Evolutionary conservation across 2,329 filamentous ascomycete species (phyloP).

Genomic region (Lecanicillium sp.): DNA sequence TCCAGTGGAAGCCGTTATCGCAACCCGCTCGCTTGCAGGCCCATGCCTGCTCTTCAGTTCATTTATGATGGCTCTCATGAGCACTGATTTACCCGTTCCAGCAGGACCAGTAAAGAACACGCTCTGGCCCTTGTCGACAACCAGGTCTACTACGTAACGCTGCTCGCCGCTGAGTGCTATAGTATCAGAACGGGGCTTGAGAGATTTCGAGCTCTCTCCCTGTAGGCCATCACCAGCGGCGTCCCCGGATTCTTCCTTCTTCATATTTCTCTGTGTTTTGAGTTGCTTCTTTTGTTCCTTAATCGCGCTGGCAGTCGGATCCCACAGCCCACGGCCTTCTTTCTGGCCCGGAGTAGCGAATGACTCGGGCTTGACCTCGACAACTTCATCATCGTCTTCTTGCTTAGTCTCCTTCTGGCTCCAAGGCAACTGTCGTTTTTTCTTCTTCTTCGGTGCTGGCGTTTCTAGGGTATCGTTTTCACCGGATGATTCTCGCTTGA

Average conservation of each 20-base stretch:
- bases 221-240: not conserved
- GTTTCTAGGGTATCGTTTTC: slow-evolving; percentile 44
- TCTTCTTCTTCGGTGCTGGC: too few relatives aligned
- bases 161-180: slow-evolving; percentile 83
- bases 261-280: slow-evolving; percentile 41
- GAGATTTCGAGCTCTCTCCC: slow-evolving; percentile 24
- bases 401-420: slow-evolving; percentile 29
- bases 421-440: slow-evolving; percentile 55
- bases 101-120: slow-evolving; percentile 98
- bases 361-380: not conserved
- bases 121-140: slow-evolving; percentile 71
- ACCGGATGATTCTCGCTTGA: slow-evolving; percentile 35
- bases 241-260: slow-evolving; percentile 30
- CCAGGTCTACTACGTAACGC: slow-evolving; percentile 70
- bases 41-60: slow-evolving; percentile 69
- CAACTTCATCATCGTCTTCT: slow-evolving; percentile 16
- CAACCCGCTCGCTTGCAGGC: slow-evolving; percentile 70
- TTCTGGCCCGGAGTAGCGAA: slow-evolving; percentile 19
- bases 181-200: slow-evolving; percentile 32
- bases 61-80: slow-evolving; percentile 85
- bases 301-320: slow-evolving; percentile 63
- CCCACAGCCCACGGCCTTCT: slow-evolving; percentile 45
- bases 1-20: slow-evolving; percentile 91
- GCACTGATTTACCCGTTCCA: slow-evolving; percentile 91
- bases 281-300: slow-evolving; percentile 72